Evolutionary conservation across 2,329 filamentous ascomycete genomes (phyloP).

Genomic region (Talaromyces sp.): DNA sequence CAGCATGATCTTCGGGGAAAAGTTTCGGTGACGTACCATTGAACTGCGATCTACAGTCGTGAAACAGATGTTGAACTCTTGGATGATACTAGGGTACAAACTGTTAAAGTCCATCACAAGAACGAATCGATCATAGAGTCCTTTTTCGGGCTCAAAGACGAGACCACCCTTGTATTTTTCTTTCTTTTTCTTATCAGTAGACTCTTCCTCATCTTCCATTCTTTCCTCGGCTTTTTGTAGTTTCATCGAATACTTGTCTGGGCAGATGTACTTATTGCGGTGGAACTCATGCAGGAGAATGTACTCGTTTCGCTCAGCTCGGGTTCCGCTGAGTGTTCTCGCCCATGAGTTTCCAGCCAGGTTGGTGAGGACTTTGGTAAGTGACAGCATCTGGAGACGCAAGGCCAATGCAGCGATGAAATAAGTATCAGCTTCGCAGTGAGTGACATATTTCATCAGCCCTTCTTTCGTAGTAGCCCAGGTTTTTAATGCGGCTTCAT

Average conservation of each 20-base stretch:
- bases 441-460: conserved; percentile 85
- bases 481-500: conserved; percentile 76
- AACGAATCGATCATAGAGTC: conserved; percentile 95
- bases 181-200: conserved; percentile 80
- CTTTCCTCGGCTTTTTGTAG: conserved; percentile 66
- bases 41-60: conserved; percentile 82
- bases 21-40: conserved; percentile 49
- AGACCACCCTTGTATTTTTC: conserved; percentile 99
- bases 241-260: conserved; percentile 83
- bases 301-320: conserved; percentile 97
- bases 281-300: conserved; percentile 97
- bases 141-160: conserved; percentile 96
- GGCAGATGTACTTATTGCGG: conserved; percentile 95
- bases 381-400: conserved; percentile 81
- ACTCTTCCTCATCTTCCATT: conserved; percentile 58
- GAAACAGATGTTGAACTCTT: conserved; percentile 99
- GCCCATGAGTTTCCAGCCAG: conserved; percentile 98
- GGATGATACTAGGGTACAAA: conserved; percentile 95
- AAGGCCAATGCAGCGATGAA: conserved; percentile 89
- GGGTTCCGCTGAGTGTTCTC: conserved; percentile 87
- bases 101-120: conserved; percentile 99
- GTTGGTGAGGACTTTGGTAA: conserved; percentile 94
- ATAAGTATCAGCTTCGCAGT: conserved; percentile 93
- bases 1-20: background rate
- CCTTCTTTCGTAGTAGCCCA: conserved; percentile 82